Percentiles rank a stretch among this genome's conserved stretches.
These are phyloP conservation scores for Pseudogymnoascus sp. DNA, from an alignment of 2,329 filamentous ascomycete species.

Conservation along the genomic window DNA sequence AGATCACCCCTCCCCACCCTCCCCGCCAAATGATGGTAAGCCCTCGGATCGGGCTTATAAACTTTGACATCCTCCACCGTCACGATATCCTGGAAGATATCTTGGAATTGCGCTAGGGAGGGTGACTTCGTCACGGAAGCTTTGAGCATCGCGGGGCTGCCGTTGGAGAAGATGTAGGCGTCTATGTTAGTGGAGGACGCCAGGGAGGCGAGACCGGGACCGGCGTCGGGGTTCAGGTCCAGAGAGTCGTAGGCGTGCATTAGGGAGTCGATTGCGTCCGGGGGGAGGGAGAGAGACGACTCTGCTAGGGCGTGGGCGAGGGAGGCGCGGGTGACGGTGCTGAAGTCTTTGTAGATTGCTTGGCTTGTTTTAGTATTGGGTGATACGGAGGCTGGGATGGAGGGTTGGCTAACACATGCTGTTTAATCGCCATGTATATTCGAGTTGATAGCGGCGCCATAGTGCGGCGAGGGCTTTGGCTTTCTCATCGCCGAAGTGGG, in stretches of 20 bases:
- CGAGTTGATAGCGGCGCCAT: constrained; percentile 65
- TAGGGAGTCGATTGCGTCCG: constrained; percentile 40
- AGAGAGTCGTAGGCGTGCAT: constrained; percentile 61
- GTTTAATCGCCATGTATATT: constrained; percentile 70
- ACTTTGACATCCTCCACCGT: constrained; percentile 52
- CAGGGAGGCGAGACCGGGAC: constrained; percentile 44
- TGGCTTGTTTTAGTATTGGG: constrained; percentile 9
- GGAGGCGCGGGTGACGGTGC: constrained; percentile 53
- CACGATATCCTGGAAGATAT: constrained; percentile 52
- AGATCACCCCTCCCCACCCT: constrained; percentile 30
- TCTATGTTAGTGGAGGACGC: constrained; percentile 35
- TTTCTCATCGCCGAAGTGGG: constrained; percentile 50
- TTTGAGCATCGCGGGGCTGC: constrained; percentile 54
- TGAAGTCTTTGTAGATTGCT: constrained; percentile 58
- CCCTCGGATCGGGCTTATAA: constrained; percentile 57
- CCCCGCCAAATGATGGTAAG: constrained; percentile 14
- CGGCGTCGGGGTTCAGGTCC: constrained; percentile 57
- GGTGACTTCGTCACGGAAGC: constrained; percentile 52
- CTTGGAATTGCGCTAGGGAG: constrained; percentile 51
- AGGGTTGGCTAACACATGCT: constrained; percentile 60
- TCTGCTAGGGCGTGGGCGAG: constrained; percentile 60
- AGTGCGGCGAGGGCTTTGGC: constrained; percentile 49
- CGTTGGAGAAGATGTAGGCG: constrained; percentile 64
- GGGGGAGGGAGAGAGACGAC: constrained; percentile 38
- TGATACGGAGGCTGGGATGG: constrained; percentile 10